These are phyloP conservation scores for Penicillium atrosanguineum DNA, from an alignment of 495 filamentous ascomycete genomes.

Conservation along the genomic window DNA sequence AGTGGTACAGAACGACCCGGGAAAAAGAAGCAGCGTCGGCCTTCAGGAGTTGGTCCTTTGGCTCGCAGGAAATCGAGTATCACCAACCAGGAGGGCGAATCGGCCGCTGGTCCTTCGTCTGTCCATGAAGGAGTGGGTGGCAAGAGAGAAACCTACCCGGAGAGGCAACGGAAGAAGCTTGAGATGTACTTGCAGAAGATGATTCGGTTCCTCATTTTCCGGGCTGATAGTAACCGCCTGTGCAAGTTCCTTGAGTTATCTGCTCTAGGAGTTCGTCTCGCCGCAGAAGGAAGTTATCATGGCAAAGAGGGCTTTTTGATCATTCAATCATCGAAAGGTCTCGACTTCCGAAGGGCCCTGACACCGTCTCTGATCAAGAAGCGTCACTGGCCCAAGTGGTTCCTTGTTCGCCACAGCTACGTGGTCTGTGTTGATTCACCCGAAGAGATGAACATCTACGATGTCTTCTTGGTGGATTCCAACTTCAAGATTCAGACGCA, in stretches of 20 bases:
- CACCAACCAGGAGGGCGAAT: constrained; percentile 44
- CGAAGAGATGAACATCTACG: constrained; percentile 98
- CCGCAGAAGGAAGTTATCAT: constrained; percentile 93
- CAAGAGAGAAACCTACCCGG: constrained; percentile 56
- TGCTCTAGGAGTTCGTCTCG: constrained; percentile 89
- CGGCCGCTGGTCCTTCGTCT: constrained; percentile 38
- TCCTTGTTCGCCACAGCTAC: constrained; percentile 95
- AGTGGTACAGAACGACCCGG: constrained; percentile 55
- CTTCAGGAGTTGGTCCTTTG: constrained; percentile 47
- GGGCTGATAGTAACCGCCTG: constrained; percentile 89
- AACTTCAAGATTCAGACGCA: constrained; percentile 76
- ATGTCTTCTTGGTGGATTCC: constrained; percentile 91
- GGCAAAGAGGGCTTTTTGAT: constrained; percentile 95
- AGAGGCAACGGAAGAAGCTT: constrained; percentile 78
- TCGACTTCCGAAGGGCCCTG: constrained; percentile 81
- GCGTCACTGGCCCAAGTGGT: constrained; percentile 92
- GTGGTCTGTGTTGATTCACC: constrained; percentile 97
- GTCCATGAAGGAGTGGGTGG: constrained; percentile 41
- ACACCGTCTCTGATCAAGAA: constrained; percentile 71
- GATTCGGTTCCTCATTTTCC: constrained; percentile 92
- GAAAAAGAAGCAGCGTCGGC: constrained; percentile 52
- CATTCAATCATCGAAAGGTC: constrained; percentile 85
- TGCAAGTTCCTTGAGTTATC: constrained; percentile 97
- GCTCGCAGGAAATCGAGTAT: constrained; percentile 57
- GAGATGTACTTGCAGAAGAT: constrained; percentile 92